These are phyloP conservation scores for Sabuloglossum arenarium DNA, from an alignment of 495 filamentous ascomycete species.

Conservation along the genomic window DNA sequence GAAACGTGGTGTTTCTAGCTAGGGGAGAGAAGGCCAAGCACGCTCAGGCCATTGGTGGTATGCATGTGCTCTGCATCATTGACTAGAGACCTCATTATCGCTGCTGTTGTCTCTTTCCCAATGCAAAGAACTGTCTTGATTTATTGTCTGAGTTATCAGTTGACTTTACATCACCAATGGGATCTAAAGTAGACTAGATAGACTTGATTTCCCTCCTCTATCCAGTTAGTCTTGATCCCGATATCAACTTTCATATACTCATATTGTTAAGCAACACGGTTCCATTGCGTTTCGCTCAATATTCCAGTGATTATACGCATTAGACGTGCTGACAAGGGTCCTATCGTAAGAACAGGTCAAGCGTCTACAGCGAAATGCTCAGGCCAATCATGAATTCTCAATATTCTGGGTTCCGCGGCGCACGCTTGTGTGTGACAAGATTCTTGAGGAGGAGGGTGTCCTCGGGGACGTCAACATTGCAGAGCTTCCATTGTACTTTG, in stretches of 20 bases:
- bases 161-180: conserved; percentile 12
- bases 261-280: not conserved
- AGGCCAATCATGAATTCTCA: conserved; percentile 81
- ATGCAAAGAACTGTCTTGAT: too few species aligned
- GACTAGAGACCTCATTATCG: conserved; percentile 1
- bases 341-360: conserved; percentile 62
- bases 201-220: conserved; percentile 31
- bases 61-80: conserved; percentile 17
- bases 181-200: conserved; percentile 42
- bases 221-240: conserved; percentile 33
- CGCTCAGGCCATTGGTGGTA: conserved; percentile 75
- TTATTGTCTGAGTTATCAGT: not conserved
- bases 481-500: conserved; percentile 72
- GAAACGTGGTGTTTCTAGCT: conserved; percentile 85
- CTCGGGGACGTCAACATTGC: conserved; percentile 77
- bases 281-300: conserved; percentile 20
- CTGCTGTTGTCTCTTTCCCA: conserved; percentile 1
- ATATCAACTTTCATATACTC: not conserved
- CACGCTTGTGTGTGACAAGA: conserved; percentile 74
- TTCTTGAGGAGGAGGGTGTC: conserved; percentile 84
- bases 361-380: conserved; percentile 61
- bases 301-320: not conserved
- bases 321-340: conserved; percentile 29
- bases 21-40: conserved; percentile 71
- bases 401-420: conserved; percentile 86